Evolutionary conservation across 1,284 basidiomycete genomes (phyloP).

Genomic region (Malassezia sympodialis): DNA sequence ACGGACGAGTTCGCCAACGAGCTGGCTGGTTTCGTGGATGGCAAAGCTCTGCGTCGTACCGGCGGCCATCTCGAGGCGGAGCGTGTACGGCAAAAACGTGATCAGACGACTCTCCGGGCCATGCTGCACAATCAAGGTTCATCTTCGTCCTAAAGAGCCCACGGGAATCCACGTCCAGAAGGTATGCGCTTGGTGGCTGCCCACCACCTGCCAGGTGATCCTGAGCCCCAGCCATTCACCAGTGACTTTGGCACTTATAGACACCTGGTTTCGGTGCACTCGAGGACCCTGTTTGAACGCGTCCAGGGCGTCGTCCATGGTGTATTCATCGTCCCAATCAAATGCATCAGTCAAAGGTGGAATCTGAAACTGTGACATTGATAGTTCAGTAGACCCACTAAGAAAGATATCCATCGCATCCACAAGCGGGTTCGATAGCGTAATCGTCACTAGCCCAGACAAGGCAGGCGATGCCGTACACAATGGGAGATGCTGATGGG

Average conservation of each 20-base stretch:
- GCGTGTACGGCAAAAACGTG: conserved; percentile 35
- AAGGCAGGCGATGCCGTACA: background rate
- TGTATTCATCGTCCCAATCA: conserved; percentile 1
- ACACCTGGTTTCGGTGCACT: conserved; percentile 2
- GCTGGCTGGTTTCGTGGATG: conserved; percentile 43
- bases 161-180: conserved; percentile 1
- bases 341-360: background rate
- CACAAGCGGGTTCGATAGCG: conserved; percentile 34
- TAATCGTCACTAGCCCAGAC: conserved; percentile 20
- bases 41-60: conserved; percentile 40
- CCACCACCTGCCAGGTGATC: background rate
- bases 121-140: conserved; percentile 30
- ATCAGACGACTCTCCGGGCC: conserved; percentile 38
- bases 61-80: conserved; percentile 43
- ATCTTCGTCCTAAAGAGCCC: background rate
- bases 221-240: background rate
- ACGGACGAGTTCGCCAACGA: conserved; percentile 46
- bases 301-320: background rate
- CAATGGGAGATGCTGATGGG: conserved; percentile 77
- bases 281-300: background rate
- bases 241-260: background rate
- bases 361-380: background rate
- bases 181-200: conserved; percentile 1
- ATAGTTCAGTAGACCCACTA: background rate
- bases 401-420: conserved; percentile 32